These are phyloP conservation scores for Aspergillus cavernicola DNA, from an alignment of 495 filamentous ascomycete species.

Conservation along the genomic window DNA sequence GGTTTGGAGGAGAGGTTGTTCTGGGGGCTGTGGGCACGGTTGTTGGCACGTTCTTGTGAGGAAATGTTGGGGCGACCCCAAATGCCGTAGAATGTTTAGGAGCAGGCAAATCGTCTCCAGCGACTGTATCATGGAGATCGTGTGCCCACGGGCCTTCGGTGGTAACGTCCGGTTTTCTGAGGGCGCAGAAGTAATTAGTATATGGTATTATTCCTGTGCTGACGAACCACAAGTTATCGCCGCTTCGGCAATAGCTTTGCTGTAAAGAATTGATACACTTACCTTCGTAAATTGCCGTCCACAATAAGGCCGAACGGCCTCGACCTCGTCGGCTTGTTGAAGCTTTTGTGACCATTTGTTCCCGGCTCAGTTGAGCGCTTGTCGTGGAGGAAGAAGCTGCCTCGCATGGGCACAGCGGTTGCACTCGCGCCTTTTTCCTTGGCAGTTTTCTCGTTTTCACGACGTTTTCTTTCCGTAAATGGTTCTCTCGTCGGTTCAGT, in stretches of 20 bases:
- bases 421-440: conserved; percentile 86
- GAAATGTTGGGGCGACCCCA: conserved; percentile 18
- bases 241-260: not conserved
- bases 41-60: conserved; percentile 29
- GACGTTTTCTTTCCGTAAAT: conserved; percentile 64
- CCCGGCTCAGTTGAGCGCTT: conserved; percentile 73
- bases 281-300: conserved; percentile 42
- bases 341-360: conserved; percentile 50
- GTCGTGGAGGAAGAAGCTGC: conserved; percentile 96
- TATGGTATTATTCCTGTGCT: not conserved
- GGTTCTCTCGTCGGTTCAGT: conserved; percentile 42
- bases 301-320: conserved; percentile 45
- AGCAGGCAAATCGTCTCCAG: conserved; percentile 40
- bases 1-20: conserved; percentile 55
- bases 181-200: conserved; percentile 29
- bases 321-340: conserved; percentile 39
- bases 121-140: conserved; percentile 87
- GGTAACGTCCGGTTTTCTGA: conserved; percentile 64
- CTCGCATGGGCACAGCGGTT: conserved; percentile 90
- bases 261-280: not conserved
- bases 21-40: conserved; percentile 43
- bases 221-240: not conserved
- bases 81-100: conserved; percentile 20
- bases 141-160: conserved; percentile 87
- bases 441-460: conserved; percentile 86